Evolutionary conservation across 371 early-diverging fungal genomes (phyloP), one percentile per base, ranked within the genome.

Genomic region (Syncephalastrum racemosum): DNA sequence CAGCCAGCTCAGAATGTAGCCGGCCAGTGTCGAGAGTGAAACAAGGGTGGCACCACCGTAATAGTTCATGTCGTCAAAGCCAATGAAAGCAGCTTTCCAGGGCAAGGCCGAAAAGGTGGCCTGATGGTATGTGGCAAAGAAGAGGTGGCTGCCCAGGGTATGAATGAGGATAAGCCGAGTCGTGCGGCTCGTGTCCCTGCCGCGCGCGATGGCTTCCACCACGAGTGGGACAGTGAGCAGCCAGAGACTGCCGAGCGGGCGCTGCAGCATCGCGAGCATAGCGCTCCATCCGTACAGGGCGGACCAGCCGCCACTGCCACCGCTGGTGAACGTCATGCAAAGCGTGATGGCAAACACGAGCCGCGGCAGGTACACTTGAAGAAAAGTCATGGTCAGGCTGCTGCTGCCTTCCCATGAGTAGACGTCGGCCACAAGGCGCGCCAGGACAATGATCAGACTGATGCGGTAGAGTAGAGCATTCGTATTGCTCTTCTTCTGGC

Each of bases 71-170:
- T 85, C 82, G 14, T 75, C 69, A 39, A 96, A 75, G 1, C 97
- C 98, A 47, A 95, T 75, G 69, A 94, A 93, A 0, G 90, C 94
- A 0, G 90, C 80, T 24, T 87, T 84, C 94, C 94, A 96, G 50
- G 94, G 94, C 22, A 96, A 81, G n/a, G 92, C 86, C 4, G 91
- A 80, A 42, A 95, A 75, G 1, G 91, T 91, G 46, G 87, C 85
- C 68, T 98, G 98, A 65, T 98, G 97, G 5, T 92, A 94, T 0
- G 97, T 93, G 5, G 86, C 77, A 69, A 95, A 96, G 64, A 89
- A 96, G n/a, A 78, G 68, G 36, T 84, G 85, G 23, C 85, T 84
- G 0, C 88, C 86, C 25, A 88, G 63, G 46, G 86, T 59, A 42
- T 72, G 71, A 4, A 70, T 19, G 10, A 79, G 36, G 2, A 55